phyloP scores from a whole-genome alignment of 176 grass and related monocot genomes.

The Oryza australiensis region DNA sequence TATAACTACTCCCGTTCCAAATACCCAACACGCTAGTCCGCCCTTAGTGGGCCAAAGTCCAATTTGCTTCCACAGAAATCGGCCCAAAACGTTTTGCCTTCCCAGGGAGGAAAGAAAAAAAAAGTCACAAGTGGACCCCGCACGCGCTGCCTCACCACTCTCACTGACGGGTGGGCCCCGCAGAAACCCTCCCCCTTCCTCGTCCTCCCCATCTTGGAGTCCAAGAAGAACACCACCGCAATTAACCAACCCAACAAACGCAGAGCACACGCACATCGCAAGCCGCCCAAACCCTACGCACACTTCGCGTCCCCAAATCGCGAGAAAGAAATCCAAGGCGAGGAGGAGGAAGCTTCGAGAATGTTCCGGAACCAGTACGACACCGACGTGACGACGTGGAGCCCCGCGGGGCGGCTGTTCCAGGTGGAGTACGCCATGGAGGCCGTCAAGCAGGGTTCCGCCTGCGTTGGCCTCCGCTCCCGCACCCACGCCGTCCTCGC shows the following conservation, averaged over 20 bases:
- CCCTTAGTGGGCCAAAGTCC: no score
- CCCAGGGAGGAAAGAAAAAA: no score
- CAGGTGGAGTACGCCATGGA: constrained; percentile 99
- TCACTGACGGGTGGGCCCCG: constrained; percentile 27
- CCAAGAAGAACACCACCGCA: constrained; percentile 22
- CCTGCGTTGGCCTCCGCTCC: constrained; percentile 86
- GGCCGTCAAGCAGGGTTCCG: constrained; percentile 98
- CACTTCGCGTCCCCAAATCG: neutral
- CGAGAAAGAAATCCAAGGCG: neutral
- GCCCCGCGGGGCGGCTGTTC: constrained; percentile 87
- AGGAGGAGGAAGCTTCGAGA: constrained; percentile 11
- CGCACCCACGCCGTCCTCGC: constrained; percentile 64
- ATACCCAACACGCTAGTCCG: neutral
- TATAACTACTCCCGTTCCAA: neutral
- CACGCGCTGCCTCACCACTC: no score
- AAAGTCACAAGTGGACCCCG: no score
- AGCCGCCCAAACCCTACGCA: constrained; percentile 27
- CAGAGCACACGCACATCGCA: neutral
- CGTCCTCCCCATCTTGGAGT: constrained; percentile 33
- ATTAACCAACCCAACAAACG: neutral
- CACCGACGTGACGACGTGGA: constrained; percentile 95
- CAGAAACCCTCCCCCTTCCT: neutral
- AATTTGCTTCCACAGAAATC: neutral
- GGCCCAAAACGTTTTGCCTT: neutral
- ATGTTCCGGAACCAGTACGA: constrained; percentile 98